Percentiles rank a stretch among this genome's conserved stretches.
These are phyloP conservation scores for Penicillium alfredii DNA, from an alignment of 495 filamentous ascomycete genomes.

Conservation along the genomic window DNA sequence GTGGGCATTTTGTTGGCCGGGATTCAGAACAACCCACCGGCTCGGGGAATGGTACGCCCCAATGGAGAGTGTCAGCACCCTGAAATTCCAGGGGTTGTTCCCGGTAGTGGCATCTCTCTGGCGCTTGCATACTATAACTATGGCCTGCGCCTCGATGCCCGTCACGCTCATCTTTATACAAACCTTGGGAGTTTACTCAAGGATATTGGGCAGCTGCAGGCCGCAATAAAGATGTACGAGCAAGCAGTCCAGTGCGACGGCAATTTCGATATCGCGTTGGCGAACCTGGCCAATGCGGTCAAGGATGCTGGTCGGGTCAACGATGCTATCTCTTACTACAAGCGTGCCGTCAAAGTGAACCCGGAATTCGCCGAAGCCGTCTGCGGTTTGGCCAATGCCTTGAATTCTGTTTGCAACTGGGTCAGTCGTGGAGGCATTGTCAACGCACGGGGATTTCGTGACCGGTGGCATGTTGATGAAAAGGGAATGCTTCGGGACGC, in stretches of 20 bases:
- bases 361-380: slow-evolving; percentile 97
- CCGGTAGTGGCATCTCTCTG: slow-evolving; percentile 81
- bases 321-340: slow-evolving; percentile 91
- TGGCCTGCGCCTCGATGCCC: slow-evolving; percentile 72
- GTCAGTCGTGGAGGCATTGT: slow-evolving; percentile 80
- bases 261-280: slow-evolving; percentile 93
- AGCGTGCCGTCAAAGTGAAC: slow-evolving; percentile 80
- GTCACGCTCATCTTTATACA: slow-evolving; percentile 96
- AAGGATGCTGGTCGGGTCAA: slow-evolving; percentile 92
- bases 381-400: slow-evolving; percentile 89
- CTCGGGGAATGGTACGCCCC: slow-evolving; percentile 28
- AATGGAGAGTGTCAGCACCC: slow-evolving; percentile 37
- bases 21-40: slow-evolving; percentile 70
- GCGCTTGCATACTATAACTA: slow-evolving; percentile 95
- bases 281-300: slow-evolving; percentile 95
- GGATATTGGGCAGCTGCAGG: slow-evolving; percentile 86
- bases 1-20: slow-evolving; percentile 94
- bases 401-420: slow-evolving; percentile 98
- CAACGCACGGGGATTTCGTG: slow-evolving; percentile 61
- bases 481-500: slow-evolving; percentile 78
- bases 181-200: slow-evolving; percentile 95
- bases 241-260: slow-evolving; percentile 85
- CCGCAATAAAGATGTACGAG: slow-evolving; percentile 97
- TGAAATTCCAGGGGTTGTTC: slow-evolving; percentile 70
- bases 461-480: slow-evolving; percentile 93